Conservation (phyloP, 169 alveolate species). For the Cryptosporidium viatorum region DNA sequence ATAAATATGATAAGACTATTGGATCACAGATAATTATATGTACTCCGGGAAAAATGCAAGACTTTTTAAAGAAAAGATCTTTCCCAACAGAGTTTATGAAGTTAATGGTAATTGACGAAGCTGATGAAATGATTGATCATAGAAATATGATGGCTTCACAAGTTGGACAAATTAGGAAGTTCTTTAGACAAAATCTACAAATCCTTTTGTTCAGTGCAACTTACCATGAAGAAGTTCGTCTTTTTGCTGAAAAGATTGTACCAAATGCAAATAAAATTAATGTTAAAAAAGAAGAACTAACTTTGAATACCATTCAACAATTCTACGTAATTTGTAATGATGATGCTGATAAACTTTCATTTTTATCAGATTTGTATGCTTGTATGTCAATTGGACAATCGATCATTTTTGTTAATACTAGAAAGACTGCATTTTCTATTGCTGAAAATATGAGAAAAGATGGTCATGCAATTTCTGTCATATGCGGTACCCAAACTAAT, state of each 20-base stretch:
- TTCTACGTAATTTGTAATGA: slow-evolving; percentile 87
- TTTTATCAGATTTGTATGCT: slow-evolving; percentile 92
- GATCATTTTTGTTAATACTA: slow-evolving; percentile 96
- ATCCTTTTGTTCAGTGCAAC: slow-evolving; percentile 91
- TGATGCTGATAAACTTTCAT: slow-evolving; percentile 93
- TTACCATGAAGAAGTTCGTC: slow-evolving; percentile 89
- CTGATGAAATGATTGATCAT: slow-evolving; percentile 94
- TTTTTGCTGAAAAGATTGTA: slow-evolving; percentile 89
- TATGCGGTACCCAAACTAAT: slow-evolving; percentile 87
- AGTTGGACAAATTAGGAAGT: slow-evolving; percentile 86
- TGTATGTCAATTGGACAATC: slow-evolving; percentile 96
- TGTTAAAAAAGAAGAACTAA: slow-evolving; percentile 93
- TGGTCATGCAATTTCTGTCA: slow-evolving; percentile 87
- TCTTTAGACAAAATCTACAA: slow-evolving; percentile 85
- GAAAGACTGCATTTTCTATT: slow-evolving; percentile 91
- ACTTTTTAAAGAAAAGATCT: slow-evolving; percentile 90
- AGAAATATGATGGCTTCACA: slow-evolving; percentile 90
- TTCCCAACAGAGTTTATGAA: slow-evolving; percentile 82
- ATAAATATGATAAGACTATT: slow-evolving; percentile 80
- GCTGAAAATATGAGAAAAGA: slow-evolving; percentile 90
- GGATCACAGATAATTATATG: slow-evolving; percentile 94
- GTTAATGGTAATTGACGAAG: slow-evolving; percentile 95
- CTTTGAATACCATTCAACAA: slow-evolving; percentile 95
- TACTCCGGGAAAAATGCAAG: slow-evolving; percentile 97
- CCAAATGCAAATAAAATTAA: slow-evolving; percentile 85